Evolutionary conservation across 805 yeast genomes (phyloP), one percentile per base, ranked within the genome.

Genomic region (Cyberlindnera galapagoensis): DNA sequence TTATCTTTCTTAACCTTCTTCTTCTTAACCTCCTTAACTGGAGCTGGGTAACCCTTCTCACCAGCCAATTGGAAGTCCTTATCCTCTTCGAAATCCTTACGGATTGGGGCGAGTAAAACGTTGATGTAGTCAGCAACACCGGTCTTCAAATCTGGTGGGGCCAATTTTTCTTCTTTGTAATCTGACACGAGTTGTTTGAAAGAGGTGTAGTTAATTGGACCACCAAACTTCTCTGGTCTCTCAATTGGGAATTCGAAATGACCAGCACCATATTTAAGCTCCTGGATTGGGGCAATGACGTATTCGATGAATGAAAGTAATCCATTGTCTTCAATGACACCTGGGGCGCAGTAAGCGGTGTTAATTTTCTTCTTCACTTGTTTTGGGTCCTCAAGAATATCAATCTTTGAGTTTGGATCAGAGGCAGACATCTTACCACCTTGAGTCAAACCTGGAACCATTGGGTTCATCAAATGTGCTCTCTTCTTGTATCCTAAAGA

Each of bases 401-500:
- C 98, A 43, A 92, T 87, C 64, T 92, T 92, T 36, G 97, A 88
- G 69, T 87, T 92, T 49, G 98, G 97, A 65, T 92, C 98, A 21
- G 96, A 85, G 3, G 98, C 96, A 49, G 96, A 85, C 99, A 92
- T 92, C 59, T 92, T 92, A 52, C 94, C 98, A 49, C 97, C 97
- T 63, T 88, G 96, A 20, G 81, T 77, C 49, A 92, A 74, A 34
- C 98, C 97, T 30, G 98, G 98, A 28, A 94, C 96, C 97, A 92
- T 90, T 34, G 87, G 90, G 66, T 92, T 92, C 99, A 92, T 92
- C 56, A 92, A 69, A 64, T 92, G 99, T 19, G 94, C 98, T 59
- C 99, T 80, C 71, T 92, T 92, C 64, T 83, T 85, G 79, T 90
- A 92, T 25, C 97, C 97, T 35, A 92, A 52, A 31, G 75, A 55